These are phyloP conservation scores for Macrolepiota fuliginosa DNA, from an alignment of 768 basidiomycete species.

Conservation along the genomic window DNA sequence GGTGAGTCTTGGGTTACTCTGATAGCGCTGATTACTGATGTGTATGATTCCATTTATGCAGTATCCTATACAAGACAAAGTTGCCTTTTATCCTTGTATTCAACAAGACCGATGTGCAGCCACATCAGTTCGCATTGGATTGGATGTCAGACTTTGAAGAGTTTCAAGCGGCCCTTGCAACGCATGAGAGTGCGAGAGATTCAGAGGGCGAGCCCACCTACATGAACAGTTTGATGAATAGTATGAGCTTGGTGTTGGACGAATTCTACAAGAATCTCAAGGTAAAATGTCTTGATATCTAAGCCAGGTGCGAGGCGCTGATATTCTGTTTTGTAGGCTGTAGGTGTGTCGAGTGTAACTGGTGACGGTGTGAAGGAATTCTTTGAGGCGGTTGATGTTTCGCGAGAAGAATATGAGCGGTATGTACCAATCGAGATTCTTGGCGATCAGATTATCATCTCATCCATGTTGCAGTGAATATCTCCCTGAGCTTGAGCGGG, in stretches of 20 bases:
- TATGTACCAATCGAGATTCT: conserved; percentile 32
- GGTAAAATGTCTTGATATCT: conserved; percentile 38
- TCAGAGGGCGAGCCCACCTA: conserved; percentile 92
- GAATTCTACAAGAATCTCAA: conserved; percentile 97
- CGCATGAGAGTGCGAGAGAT: conserved; percentile 64
- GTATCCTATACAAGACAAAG: conserved; percentile 97
- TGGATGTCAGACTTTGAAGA: conserved; percentile 99
- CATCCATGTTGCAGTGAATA: conserved; percentile 63
- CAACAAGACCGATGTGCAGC: conserved; percentile 95
- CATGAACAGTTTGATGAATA: conserved; percentile 98
- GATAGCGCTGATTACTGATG: conserved; percentile 9
- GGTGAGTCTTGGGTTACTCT: conserved; percentile 40
- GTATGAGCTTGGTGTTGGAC: conserved; percentile 96
- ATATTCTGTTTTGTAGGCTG: conserved; percentile 52
- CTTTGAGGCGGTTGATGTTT: conserved; percentile 87
- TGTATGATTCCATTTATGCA: conserved; percentile 25
- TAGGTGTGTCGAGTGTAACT: conserved; percentile 94
- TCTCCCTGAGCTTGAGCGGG: conserved; percentile 81
- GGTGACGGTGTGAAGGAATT: conserved; percentile 93
- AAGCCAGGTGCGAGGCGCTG: not conserved
- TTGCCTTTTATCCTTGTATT: conserved; percentile 97
- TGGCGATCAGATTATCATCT: not conserved
- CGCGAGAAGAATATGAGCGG: conserved; percentile 86
- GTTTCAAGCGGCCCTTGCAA: conserved; percentile 85
- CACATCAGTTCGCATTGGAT: conserved; percentile 88